These are phyloP conservation scores for Phycomyces blakesleeanus DNA, from an alignment of 192 early-diverging fungal species.

Conservation along the genomic window DNA sequence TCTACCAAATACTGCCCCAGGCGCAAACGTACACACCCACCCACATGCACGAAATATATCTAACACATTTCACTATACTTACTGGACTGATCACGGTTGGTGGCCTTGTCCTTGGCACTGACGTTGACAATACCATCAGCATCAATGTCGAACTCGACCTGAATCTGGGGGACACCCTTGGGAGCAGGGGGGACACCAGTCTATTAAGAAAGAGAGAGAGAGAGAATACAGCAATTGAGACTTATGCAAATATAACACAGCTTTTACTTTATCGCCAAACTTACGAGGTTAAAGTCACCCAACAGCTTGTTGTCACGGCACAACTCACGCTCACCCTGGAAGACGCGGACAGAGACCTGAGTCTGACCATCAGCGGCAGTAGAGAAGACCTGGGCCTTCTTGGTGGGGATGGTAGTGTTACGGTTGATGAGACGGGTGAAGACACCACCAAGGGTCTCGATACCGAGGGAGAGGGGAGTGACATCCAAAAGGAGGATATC, in stretches of 20 bases:
- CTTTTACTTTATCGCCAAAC: background rate
- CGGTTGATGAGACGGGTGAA: slow-evolving; percentile 92
- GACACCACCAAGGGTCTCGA: slow-evolving; percentile 93
- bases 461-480: slow-evolving; percentile 93
- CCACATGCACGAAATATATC: too few species aligned
- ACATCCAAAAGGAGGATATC: slow-evolving; percentile 93
- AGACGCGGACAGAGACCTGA: slow-evolving; percentile 91
- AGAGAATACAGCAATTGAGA: too few species aligned
- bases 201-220: too few species aligned
- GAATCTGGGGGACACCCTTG: slow-evolving; percentile 92
- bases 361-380: slow-evolving; percentile 96
- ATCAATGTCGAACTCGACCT: slow-evolving; percentile 97
- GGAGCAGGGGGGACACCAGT: slow-evolving; percentile 90
- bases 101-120: slow-evolving; percentile 90
- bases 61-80: background rate
- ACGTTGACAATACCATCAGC: slow-evolving; percentile 98
- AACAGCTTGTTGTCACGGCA: slow-evolving; percentile 95
- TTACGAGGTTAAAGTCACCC: slow-evolving; percentile 86
- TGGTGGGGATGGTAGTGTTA: slow-evolving; percentile 97
- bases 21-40: too few species aligned
- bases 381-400: slow-evolving; percentile 95
- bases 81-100: slow-evolving; percentile 83
- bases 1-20: background rate
- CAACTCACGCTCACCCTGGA: slow-evolving; percentile 96
- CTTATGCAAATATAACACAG: slow-evolving; percentile 11